Percentiles rank a stretch among this genome's conserved stretches.
Evolutionary conservation across 2,329 filamentous ascomycete genomes (phyloP).

Genomic region (Aspergillus ochraceus): DNA sequence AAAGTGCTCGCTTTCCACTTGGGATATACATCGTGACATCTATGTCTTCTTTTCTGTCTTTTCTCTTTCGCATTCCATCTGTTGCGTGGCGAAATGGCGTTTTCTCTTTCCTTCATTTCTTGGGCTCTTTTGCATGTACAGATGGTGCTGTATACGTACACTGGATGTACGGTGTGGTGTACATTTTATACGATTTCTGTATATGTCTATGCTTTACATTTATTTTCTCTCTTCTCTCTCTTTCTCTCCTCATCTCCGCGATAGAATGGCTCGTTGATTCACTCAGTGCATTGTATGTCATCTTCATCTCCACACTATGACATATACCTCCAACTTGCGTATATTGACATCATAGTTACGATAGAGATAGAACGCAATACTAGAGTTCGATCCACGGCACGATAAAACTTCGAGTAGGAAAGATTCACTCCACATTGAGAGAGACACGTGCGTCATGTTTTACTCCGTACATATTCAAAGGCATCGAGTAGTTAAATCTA

Average conservation of each 20-base stretch:
- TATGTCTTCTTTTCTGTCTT: neutral
- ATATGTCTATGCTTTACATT: neutral
- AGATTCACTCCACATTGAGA: no score
- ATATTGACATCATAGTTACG: no score
- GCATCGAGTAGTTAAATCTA: no score
- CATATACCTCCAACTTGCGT: no score
- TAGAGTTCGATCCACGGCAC: no score
- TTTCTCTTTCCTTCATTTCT: neutral
- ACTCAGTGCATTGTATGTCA: neutral
- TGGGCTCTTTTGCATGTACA: neutral
- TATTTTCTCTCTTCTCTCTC: slow-evolving; percentile 1
- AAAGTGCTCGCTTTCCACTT: slow-evolving; percentile 1
- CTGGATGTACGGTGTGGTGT: slow-evolving; percentile 3
- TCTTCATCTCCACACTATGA: no score
- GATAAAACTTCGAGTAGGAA: no score
- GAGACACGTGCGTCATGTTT: no score
- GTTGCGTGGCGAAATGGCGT: neutral
- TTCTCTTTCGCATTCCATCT: neutral
- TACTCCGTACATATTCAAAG: no score
- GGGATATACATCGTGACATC: neutral
- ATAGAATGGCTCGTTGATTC: neutral
- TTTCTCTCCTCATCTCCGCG: neutral
- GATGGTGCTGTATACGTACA: neutral
- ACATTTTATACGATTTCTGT: neutral
- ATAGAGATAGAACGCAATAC: no score